Evolutionary conservation across 345 rosid genomes (phyloP), one percentile per base, ranked within the genome.

Genomic region (Gossypium australe): DNA sequence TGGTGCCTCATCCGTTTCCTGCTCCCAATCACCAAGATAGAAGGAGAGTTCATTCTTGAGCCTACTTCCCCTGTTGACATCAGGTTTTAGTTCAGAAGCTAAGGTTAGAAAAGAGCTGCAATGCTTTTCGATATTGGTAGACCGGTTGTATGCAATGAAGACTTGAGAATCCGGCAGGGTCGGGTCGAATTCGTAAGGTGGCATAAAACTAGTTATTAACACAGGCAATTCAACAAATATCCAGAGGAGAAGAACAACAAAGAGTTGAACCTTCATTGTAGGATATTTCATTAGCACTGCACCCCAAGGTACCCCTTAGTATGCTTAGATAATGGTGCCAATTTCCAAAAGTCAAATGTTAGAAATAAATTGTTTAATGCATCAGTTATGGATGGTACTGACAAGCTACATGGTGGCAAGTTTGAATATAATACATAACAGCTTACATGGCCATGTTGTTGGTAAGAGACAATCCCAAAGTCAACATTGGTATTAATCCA

Each of bases 1-100:
- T 24, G 58, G 71, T 24, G 56, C 71, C 38, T 6, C 22, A 47
- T 67, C 43, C 48, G 17, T 48, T 67, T 67, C 57, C 41, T 67
- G 57, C 41, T 48, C 57, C 71, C 71, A 67, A 48, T 48, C 71
- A 24, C 58, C 56, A 8, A 67, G 56, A 22, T 47, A 47, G 38
- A 67, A 47, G 56, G 71, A 67, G 56, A 67, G 71, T 22, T 67
- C 71, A 47, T 67, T 67, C 41, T 24, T 47, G 71, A 67, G 56
- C 17, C 56, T 47, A 22, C 20, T 24, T 67, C 71, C 71, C 56
- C 18, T 22, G 56, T 67, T 47, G 11, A 22, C 41, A 67, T 67
- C 56, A 12, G 56, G 71, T 67, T 67, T 47, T 25, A 47, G 17
- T 22, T 47, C 56, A 47, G 71, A 47, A 3, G 71, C 71, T 22